Percentiles rank a stretch among this genome's conserved stretches.
These are phyloP conservation scores for Claviceps pazoutovae DNA, from an alignment of 2,329 filamentous ascomycete genomes.

Conservation along the genomic window DNA sequence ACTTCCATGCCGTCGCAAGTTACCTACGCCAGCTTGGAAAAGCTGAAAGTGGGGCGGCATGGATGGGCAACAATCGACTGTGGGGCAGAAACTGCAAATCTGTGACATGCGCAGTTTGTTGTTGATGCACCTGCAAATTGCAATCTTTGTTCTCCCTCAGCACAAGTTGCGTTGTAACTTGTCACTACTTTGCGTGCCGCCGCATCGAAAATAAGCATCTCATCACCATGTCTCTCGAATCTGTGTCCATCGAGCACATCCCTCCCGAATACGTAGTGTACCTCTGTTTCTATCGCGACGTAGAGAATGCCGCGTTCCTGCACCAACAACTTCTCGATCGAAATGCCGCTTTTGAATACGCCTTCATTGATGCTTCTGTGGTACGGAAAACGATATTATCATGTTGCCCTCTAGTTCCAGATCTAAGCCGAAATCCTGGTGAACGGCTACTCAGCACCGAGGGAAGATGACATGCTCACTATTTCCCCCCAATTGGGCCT, in stretches of 20 bases:
- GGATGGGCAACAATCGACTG: conserved; percentile 1
- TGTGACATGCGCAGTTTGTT: conserved; percentile 2
- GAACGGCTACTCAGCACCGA: background rate
- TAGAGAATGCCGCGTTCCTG: conserved; percentile 65
- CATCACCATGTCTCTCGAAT: conserved; percentile 35
- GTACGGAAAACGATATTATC: conserved; percentile 30
- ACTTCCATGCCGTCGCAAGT: background rate
- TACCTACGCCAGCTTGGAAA: background rate
- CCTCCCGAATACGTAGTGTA: conserved; percentile 54
- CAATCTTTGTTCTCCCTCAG: too few relatives aligned
- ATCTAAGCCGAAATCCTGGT: background rate
- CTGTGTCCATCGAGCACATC: conserved; percentile 61
- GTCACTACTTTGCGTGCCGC: background rate
- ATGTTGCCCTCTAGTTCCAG: too few relatives aligned
- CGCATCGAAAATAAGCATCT: background rate
- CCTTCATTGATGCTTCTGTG: conserved; percentile 74
- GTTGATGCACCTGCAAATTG: background rate
- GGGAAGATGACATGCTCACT: background rate
- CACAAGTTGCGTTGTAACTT: background rate
- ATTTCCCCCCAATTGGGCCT: background rate
- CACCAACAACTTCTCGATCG: conserved; percentile 73
- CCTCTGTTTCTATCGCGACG: conserved; percentile 59
- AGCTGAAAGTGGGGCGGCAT: conserved; percentile 1
- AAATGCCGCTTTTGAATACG: conserved; percentile 81
- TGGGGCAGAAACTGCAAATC: conserved; percentile 3